Conservation (phyloP, 225 moss, liverwort and hornwort species). For the Bryoerythrophyllum caledonicum region DNA sequence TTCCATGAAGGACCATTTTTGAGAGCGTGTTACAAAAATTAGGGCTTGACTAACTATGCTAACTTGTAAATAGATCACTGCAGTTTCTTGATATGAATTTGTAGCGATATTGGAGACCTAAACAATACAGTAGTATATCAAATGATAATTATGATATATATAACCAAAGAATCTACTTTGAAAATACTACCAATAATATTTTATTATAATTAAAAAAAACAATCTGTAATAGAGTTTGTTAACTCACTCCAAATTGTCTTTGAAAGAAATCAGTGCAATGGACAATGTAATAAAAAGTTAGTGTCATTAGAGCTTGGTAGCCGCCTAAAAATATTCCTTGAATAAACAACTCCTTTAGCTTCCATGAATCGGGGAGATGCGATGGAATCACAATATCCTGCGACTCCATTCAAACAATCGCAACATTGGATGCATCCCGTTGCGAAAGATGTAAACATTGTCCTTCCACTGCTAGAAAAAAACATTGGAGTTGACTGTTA, state of each 20-base stretch:
- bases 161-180: background rate
- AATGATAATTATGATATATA: background rate
- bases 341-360: slow-evolving; percentile 57
- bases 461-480: slow-evolving; percentile 8
- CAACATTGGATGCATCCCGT: slow-evolving; percentile 9
- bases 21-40: slow-evolving; percentile 62
- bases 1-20: slow-evolving; percentile 57
- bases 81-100: slow-evolving; percentile 43
- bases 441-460: background rate
- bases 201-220: too few species aligned
- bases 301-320: slow-evolving; percentile 65
- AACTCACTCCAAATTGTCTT: slow-evolving; percentile 22
- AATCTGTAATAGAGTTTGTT: background rate
- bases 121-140: background rate
- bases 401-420: slow-evolving; percentile 17
- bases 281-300: slow-evolving; percentile 56
- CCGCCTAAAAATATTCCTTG: slow-evolving; percentile 56
- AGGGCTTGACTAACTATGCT: slow-evolving; percentile 64
- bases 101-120: slow-evolving; percentile 40
- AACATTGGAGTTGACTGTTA: background rate
- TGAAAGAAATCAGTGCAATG: slow-evolving; percentile 60
- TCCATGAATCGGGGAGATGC: slow-evolving; percentile 54
- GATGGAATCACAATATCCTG: slow-evolving; percentile 72
- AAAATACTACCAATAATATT: background rate
- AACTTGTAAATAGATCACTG: slow-evolving; percentile 64